Base-by-base conservation (phyloP, 2,329 filamentous ascomycete genomes). In the Cordyceps farinosa region DNA sequence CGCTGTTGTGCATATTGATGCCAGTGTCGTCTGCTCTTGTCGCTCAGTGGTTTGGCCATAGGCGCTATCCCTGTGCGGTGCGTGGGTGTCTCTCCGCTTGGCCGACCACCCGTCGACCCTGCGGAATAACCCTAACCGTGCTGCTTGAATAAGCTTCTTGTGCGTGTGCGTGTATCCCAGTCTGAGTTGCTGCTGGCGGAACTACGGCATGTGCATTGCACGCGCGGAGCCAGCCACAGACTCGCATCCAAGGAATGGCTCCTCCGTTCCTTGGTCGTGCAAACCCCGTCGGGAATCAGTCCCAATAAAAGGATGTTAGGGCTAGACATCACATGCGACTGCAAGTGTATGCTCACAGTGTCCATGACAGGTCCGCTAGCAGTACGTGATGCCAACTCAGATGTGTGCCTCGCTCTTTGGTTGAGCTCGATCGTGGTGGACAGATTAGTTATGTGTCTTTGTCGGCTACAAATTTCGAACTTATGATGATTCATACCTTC, bases 101-200 rank as follows among this genome's bases (percentile, higher is more conserved):
- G 29, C 13, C 34, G 17, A 52, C 29, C 50, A 45, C 42, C 30
- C 29, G 11, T 17, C 45, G 11, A 47, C 29, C 40, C 22, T 47
- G 27, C 42, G 50, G 8, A 47, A 61, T 40, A 54, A 44, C 59
- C 50, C 59, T 61, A 61, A 54, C 32, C 8, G 15, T 38, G 6
- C 30, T 61, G 32, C 30, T 47, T 52, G 32, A n/a, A 45, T 40
- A 61, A 40, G 40, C 30, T 45, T 40, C 54, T 30, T 55, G 51
- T 54, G 51, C 30, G 42, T 44, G 51, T 45, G 13, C 6, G 40
- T 27, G 22, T 44, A 7, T 59, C 34, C 50, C 29, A 29, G 50
- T 15, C 36, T 29, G n/a, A 54, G 58, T 32, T 34, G 10, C 40
- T 53, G 47, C 34, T 13, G 7, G 59, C 48, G 50, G 59, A 48